These are phyloP conservation scores for Endogone sp. DNA, from an alignment of 192 early-diverging fungal species.

Conservation along the genomic window DNA sequence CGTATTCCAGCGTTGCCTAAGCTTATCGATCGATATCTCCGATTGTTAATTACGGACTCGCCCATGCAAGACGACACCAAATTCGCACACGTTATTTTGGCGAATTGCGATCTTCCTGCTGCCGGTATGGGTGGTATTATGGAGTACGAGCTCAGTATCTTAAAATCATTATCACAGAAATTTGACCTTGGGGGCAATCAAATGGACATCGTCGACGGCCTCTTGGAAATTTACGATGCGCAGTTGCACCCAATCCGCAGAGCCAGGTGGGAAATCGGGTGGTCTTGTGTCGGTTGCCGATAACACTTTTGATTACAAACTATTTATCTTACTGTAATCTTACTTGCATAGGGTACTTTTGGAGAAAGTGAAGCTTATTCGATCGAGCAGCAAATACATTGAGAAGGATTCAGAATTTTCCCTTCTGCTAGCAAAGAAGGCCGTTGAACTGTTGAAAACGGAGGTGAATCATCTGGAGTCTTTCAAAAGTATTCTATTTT, in stretches of 20 bases:
- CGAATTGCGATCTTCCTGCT: background rate
- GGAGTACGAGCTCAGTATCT: conserved; percentile 10
- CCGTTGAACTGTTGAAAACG: conserved; percentile 29
- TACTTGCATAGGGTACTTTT: conserved; percentile 12
- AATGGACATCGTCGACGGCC: conserved; percentile 19
- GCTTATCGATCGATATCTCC: conserved; percentile 18
- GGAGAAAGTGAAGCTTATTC: conserved; percentile 9
- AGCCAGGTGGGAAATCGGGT: conserved; percentile 19
- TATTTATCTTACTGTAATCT: background rate
- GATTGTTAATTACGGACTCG: conserved; percentile 4
- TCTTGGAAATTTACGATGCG: conserved; percentile 23
- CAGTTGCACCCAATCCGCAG: conserved; percentile 32
- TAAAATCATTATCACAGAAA: conserved; percentile 1
- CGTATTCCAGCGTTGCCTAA: conserved; percentile 4
- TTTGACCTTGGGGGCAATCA: conserved; percentile 2
- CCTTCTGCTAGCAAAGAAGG: conserved; percentile 19
- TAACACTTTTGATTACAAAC: too few relatives aligned
- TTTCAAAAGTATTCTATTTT: background rate
- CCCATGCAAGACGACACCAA: background rate
- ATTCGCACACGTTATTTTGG: conserved; percentile 5
- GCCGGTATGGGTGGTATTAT: conserved; percentile 13
- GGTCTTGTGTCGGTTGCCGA: background rate
- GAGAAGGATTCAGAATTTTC: conserved; percentile 13
- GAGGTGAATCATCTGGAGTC: conserved; percentile 2
- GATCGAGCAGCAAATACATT: background rate